Base-by-base conservation (phyloP, 495 filamentous ascomycete species). In the Penicillium psychrofluorescens region DNA sequence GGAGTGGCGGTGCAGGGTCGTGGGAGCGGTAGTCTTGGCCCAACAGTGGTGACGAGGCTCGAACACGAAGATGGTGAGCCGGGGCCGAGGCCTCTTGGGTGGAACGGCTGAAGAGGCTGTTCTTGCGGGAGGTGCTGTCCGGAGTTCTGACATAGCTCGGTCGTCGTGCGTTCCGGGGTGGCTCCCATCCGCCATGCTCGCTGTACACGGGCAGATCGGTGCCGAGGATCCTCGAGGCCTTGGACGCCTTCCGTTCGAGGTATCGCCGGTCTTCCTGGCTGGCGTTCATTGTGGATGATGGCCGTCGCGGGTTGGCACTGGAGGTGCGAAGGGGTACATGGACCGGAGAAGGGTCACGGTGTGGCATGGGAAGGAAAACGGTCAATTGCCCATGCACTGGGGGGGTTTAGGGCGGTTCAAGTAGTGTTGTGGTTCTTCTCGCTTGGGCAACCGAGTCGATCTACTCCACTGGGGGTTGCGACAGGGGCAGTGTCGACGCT, bases 21-120 rank as follows among this genome's bases (percentile, higher is more conserved):
- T 59, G 45, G 6, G 59, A 55, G 16, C 45, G 56, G 43, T 68
- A 70, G 14, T 63, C 56, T 8, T 66, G 59, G 16, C 67, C 65
- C 12, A 73, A 48, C 34, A 71, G 40, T 29, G 70, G 70, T 7
- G 70, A 73, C 9, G 70, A 73, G 33, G 70, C 68, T 40, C 66
- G 62, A 8, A 69, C 63, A 15, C 68, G 66, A 11, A 73, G 56
- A 29, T 63, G 58, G 7, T 56, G 60, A 8, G 59, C 44, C 8
- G 60, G 57, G 9, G 54, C 30, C 7, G 36, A 41, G 0, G 36
- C 29, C 11, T 67, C 50, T 10, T 49, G 36, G n/a, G 54, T 43
- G 11, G 46, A 65, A 66, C 0, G 56, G 43, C 50, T 50, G 14
- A 68, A 61, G 15, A 53, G 48, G 11, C 30, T 49, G 12, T 40